phyloP scores from a whole-genome alignment of 371 early-diverging fungal genomes.

The Rhizopus delemar region DNA sequence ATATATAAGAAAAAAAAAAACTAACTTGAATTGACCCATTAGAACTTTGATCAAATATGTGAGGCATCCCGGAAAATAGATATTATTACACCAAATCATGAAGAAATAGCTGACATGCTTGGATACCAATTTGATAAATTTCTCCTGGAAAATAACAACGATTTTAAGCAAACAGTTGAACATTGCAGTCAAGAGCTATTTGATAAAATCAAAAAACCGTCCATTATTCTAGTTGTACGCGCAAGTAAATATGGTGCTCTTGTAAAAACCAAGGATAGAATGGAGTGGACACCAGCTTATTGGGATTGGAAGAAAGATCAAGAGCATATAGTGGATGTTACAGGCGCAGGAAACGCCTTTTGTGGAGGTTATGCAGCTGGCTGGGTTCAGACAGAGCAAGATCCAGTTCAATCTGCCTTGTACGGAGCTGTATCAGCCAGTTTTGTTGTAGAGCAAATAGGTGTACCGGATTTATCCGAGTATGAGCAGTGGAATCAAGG shows the following conservation, averaged over 20 bases:
- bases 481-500: slow-evolving; percentile 39
- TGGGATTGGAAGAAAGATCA: slow-evolving; percentile 23
- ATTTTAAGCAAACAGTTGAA: slow-evolving; percentile 15
- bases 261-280: background rate
- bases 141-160: slow-evolving; percentile 2
- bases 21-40: background rate
- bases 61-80: slow-evolving; percentile 13
- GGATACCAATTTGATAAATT: slow-evolving; percentile 10
- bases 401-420: slow-evolving; percentile 29
- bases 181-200: slow-evolving; percentile 8
- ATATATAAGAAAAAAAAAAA: background rate
- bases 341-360: slow-evolving; percentile 55
- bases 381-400: slow-evolving; percentile 30
- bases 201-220: background rate
- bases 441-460: slow-evolving; percentile 49
- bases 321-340: slow-evolving; percentile 38
- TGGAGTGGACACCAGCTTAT: slow-evolving; percentile 41
- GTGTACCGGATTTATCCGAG: slow-evolving; percentile 24
- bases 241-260: slow-evolving; percentile 41
- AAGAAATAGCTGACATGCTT: slow-evolving; percentile 29
- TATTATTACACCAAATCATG: slow-evolving; percentile 37
- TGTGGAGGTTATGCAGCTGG: slow-evolving; percentile 44
- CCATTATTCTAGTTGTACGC: slow-evolving; percentile 24
- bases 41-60: slow-evolving; percentile 16
- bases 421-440: slow-evolving; percentile 51